Evolutionary conservation across 2,329 filamentous ascomycete genomes (phyloP).

Genomic region (Nannizziopsis arthrosporioides): DNA sequence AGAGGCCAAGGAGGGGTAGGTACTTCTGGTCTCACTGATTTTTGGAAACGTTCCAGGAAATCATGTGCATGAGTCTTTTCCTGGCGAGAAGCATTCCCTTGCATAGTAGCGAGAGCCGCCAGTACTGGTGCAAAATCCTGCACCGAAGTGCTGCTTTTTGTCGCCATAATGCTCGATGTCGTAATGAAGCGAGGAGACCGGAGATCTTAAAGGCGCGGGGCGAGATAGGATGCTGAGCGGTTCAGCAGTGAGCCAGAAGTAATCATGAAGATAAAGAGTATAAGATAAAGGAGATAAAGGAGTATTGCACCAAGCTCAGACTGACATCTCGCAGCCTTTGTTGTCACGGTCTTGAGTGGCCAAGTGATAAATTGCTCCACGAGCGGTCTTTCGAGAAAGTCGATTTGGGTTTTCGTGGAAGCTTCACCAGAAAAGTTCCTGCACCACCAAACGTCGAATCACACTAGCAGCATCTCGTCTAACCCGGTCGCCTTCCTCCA

Average conservation of each 20-base stretch:
- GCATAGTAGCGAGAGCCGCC: constrained; percentile 82
- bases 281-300: not conserved
- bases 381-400: not conserved
- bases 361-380: not conserved
- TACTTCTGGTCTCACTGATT: constrained; percentile 58
- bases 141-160: constrained; percentile 47
- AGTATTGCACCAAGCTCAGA: too few species aligned
- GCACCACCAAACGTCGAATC: not conserved
- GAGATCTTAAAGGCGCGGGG: constrained; percentile 8
- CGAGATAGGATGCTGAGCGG: constrained; percentile 5
- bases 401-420: not conserved
- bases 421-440: constrained; percentile 7
- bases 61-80: constrained; percentile 84
- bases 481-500: not conserved
- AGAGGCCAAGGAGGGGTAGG: constrained; percentile 5
- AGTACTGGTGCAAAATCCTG: constrained; percentile 75
- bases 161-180: constrained; percentile 47
- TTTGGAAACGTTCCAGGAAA: constrained; percentile 90
- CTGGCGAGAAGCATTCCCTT: constrained; percentile 63
- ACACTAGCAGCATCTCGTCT: not conserved
- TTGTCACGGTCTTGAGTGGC: not conserved
- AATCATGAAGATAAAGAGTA: constrained; percentile 6
- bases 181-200: not conserved
- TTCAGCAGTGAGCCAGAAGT: constrained; percentile 6
- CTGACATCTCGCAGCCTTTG: not conserved